phyloP scores from a whole-genome alignment of 1,284 basidiomycete species.

The Naganishia liquefaciens region DNA sequence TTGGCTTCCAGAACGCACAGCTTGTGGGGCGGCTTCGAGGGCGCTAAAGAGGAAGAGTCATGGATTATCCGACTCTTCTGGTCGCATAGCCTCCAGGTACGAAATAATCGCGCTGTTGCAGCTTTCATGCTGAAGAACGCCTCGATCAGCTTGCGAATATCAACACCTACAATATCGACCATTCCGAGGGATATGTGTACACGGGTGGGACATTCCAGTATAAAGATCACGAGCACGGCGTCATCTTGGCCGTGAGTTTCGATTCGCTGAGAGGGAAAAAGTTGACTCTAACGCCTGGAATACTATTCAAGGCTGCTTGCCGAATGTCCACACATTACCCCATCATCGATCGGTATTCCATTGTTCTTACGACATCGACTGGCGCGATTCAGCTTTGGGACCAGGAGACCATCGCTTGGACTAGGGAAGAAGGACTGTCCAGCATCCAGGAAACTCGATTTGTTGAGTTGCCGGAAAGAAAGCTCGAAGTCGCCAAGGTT shows the following conservation, averaged over 20 bases:
- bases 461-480: constrained; percentile 74
- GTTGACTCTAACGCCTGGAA: too few species aligned
- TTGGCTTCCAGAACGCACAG: constrained; percentile 5
- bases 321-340: constrained; percentile 59
- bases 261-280: constrained; percentile 2
- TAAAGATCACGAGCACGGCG: constrained; percentile 69
- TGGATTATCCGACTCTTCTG: constrained; percentile 74
- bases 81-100: constrained; percentile 63
- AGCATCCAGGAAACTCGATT: constrained; percentile 67
- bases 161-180: constrained; percentile 64
- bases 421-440: constrained; percentile 77
- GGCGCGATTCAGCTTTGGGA: constrained; percentile 78
- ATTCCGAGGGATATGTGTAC: constrained; percentile 60
- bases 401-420: constrained; percentile 68
- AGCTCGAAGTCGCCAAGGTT: constrained; percentile 56
- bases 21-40: constrained; percentile 56
- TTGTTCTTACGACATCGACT: constrained; percentile 70
- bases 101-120: too few species aligned
- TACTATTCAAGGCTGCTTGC: constrained; percentile 59
- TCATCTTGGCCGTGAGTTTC: constrained; percentile 66
- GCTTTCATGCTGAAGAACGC: not conserved
- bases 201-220: constrained; percentile 70
- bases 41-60: constrained; percentile 57
- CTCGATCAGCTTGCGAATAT: constrained; percentile 51
- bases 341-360: constrained; percentile 57